These are phyloP conservation scores for Yamadazyma ubonensis DNA, from an alignment of 805 yeast species.

Conservation along the genomic window DNA sequence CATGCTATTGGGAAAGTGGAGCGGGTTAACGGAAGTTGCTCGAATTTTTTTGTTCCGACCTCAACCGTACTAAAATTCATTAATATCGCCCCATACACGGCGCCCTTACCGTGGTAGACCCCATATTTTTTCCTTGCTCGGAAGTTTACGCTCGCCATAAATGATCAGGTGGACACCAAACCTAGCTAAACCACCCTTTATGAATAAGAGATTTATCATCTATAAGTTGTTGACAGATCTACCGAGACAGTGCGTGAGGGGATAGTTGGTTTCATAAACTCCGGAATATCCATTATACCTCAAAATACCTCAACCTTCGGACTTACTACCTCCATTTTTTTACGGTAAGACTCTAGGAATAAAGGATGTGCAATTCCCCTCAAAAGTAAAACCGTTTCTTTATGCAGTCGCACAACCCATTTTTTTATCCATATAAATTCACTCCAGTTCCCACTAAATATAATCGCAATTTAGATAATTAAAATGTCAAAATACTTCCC, in stretches of 20 bases:
- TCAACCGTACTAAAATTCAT: neutral
- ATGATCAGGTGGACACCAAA: neutral
- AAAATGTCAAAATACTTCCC: slow-evolving; percentile 43
- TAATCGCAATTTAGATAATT: neutral
- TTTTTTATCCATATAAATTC: slow-evolving; percentile 6
- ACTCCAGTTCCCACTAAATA: neutral
- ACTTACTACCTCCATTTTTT: neutral
- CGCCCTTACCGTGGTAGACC: slow-evolving; percentile 1
- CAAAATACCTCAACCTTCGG: neutral
- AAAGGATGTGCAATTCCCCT: slow-evolving; percentile 10
- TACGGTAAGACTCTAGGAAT: slow-evolving; percentile 2
- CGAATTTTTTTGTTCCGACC: neutral
- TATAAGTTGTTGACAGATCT: too few species aligned
- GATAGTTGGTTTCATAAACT: neutral
- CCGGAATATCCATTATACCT: neutral
- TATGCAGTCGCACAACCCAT: slow-evolving; percentile 3
- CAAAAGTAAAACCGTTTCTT: slow-evolving; percentile 6
- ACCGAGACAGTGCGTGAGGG: too few species aligned
- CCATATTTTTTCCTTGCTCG: slow-evolving; percentile 1
- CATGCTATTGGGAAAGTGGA: neutral
- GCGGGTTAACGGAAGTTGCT: slow-evolving; percentile 1
- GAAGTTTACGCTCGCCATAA: neutral
- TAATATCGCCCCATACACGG: slow-evolving; percentile 3
- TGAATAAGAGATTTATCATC: neutral
- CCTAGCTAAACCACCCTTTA: neutral